Percentiles rank a stretch among this genome's conserved stretches.
phyloP scores from a whole-genome alignment of 1,284 basidiomycete species.

The Waitea zeae region DNA sequence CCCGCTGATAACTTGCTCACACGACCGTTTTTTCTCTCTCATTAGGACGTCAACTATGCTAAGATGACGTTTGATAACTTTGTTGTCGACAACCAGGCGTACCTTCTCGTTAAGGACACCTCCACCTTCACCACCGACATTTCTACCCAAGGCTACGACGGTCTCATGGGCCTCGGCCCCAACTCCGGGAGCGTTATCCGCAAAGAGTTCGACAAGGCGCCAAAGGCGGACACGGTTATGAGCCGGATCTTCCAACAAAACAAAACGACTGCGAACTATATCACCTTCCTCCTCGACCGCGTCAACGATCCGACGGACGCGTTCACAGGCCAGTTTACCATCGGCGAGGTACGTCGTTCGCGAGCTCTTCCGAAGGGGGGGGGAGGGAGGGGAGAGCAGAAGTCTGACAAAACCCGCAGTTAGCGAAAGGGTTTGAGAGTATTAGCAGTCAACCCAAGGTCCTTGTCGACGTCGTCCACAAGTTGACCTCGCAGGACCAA shows the following conservation, averaged over 20 bases:
- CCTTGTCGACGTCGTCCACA: constrained; percentile 43
- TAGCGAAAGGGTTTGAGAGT: constrained; percentile 40
- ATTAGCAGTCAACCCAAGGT: constrained; percentile 46
- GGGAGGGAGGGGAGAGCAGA: no score
- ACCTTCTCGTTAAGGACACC: constrained; percentile 44
- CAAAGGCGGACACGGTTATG: constrained; percentile 37
- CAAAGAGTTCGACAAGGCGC: constrained; percentile 29
- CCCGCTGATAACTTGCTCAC: no score
- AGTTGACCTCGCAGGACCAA: constrained; percentile 38
- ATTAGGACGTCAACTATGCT: constrained; percentile 36
- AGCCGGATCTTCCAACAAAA: constrained; percentile 43
- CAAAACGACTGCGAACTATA: constrained; percentile 36
- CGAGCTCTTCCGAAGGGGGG: no score
- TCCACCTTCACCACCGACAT: constrained; percentile 51
- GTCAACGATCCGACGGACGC: constrained; percentile 25
- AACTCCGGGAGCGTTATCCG: constrained; percentile 51
- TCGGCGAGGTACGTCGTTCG: constrained; percentile 34
- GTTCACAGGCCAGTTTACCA: constrained; percentile 35
- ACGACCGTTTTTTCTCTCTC: no score
- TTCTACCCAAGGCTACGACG: constrained; percentile 41
- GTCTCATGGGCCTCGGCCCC: constrained; percentile 58
- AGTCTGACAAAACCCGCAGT: no score
- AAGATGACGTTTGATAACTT: constrained; percentile 36
- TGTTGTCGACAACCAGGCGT: constrained; percentile 48
- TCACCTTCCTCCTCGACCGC: constrained; percentile 52